Base-by-base conservation (phyloP, 805 yeast species). In the Lachancea fermentati region DNA sequence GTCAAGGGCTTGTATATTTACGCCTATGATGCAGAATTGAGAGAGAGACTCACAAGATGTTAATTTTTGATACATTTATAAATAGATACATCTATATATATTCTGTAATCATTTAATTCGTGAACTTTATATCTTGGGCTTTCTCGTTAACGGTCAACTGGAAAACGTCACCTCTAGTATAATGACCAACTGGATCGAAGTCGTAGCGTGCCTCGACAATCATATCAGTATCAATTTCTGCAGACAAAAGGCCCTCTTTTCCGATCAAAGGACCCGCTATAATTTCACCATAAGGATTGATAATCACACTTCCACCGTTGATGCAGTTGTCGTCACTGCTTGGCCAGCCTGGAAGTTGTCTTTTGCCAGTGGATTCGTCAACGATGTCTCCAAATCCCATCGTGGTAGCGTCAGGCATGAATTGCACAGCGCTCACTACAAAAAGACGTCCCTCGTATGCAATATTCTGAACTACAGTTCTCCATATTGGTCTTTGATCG, bases 401-500 rank as follows among this genome's bases (percentile, higher is more conserved):
- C 3, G 37, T 38, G 14, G 54, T 45, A 9, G 55, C 60, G 25
- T 63, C 51, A 2, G 66, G 65, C 52, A 62, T 59, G 48, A 58
- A 66, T 39, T 66, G 71, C 4, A 66, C 71, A 2, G 73, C 70
- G 41, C 67, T 57, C 14, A 70, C 57, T 18, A 65, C 52, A 46
- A 65, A 70, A 19, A 58, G 46, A 30, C 75, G 54, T 3, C 72
- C 72, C 46, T 70, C 72, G 49, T 55, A 61, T 8, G 63, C 72
- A 36, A 68, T 61, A 18, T 70, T 67, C 42, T 65, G 60, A 64
- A 70, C 67, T 3, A 65, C 62, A 4, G 65, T 55, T 44, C 62
- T 55, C 73, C 73, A 69, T 28, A 68, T 62, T n/a, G 65, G 69
- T 29, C 73, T 56, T 44, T 65, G 68, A 41, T 69, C 73, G 13